phyloP scores from a whole-genome alignment of 495 filamentous ascomycete species.

The Thermochaetoides thermophila region DNA sequence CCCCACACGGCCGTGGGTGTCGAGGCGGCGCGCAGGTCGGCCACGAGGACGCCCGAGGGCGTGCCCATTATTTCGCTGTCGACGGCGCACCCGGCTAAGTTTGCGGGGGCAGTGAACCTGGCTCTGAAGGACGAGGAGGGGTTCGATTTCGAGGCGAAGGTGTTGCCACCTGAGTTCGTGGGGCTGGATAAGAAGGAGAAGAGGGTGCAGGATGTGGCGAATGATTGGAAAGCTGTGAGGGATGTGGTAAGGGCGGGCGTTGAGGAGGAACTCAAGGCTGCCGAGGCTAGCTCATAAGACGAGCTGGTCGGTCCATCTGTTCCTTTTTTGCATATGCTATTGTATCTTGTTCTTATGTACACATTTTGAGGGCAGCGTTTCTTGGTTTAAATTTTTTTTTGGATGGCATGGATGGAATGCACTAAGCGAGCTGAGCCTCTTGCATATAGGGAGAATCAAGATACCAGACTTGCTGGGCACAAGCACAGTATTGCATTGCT shows the following conservation, averaged over 20 bases:
- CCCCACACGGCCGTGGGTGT: conserved; percentile 85
- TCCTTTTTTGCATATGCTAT: too few relatives aligned
- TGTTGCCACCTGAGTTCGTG: conserved; percentile 65
- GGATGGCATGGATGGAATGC: too few relatives aligned
- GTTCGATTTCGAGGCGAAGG: conserved; percentile 54
- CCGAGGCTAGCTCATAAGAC: too few relatives aligned
- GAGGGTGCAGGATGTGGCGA: conserved; percentile 40
- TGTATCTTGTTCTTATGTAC: too few relatives aligned
- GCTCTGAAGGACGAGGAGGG: conserved; percentile 50
- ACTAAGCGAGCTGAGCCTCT: too few relatives aligned
- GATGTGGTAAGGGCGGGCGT: conserved; percentile 42
- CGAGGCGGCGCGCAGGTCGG: conserved; percentile 50
- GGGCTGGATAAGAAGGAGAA: conserved; percentile 53
- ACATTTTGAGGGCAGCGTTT: too few relatives aligned
- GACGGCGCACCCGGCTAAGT: conserved; percentile 92
- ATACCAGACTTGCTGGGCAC: too few relatives aligned
- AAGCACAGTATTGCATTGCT: too few relatives aligned
- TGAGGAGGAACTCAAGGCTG: conserved; percentile 34
- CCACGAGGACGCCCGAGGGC: conserved; percentile 29
- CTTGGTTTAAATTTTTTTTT: too few relatives aligned
- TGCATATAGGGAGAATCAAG: too few relatives aligned
- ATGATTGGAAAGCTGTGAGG: conserved; percentile 34
- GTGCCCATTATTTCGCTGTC: conserved; percentile 50
- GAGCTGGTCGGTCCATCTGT: too few relatives aligned
- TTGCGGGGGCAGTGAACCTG: conserved; percentile 59